Base-by-base conservation (phyloP, 2,329 filamentous ascomycete genomes). In the Ophiostoma tasmaniense region DNA sequence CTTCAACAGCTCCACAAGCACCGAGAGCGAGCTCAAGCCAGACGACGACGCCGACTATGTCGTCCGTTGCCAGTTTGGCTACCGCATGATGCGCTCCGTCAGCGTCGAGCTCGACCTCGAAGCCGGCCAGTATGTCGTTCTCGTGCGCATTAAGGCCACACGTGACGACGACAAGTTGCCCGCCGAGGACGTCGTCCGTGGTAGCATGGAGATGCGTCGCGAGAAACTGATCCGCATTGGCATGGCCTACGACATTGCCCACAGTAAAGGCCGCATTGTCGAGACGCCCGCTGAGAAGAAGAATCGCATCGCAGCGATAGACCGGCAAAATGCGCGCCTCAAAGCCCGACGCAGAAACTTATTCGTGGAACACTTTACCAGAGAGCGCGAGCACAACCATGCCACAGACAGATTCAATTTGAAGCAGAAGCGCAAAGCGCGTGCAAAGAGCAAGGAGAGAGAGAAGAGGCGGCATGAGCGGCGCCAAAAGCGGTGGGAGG, bases 221-320 rank as follows among this genome's bases (percentile, higher is more conserved):
- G 84, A 86, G 62, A 88, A 88, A 76, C 78, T 88, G 1, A 81
- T 84, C 1, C 82, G 85, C 52, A 83, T 87, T 6, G 86, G 85
- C 1, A 80, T 82, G 52, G 82, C 85, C 0, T 88, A 88, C 70
- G 85, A 88, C 73, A 73, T 87, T 6, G 86, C 86, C 0, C 86
- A 88, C 73, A 83, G 80, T 77, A 87, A 87, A 75, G 85, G 83
- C 1, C 81, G 82, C 71, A 81, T 84, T 1, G 77, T 79, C 28
- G 81, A 82, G 71, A 80, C 84, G 30, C 77, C 82, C 30, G 81
- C 84, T 74, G 80, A 82, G 73, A 79, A 80, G 69, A 33, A 30
- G 79, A 82, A 70, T 79, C 82, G 66, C 77, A 82, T 66, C 77
- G 79, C 69, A 80, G 83, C 69, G 79, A 82, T 65, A 77, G 81